A percentile compares a stretch with the other conserved stretches of the same genome.
phyloP scores from a whole-genome alignment of 805 yeast genomes.

The Barnettozyma californica region DNA sequence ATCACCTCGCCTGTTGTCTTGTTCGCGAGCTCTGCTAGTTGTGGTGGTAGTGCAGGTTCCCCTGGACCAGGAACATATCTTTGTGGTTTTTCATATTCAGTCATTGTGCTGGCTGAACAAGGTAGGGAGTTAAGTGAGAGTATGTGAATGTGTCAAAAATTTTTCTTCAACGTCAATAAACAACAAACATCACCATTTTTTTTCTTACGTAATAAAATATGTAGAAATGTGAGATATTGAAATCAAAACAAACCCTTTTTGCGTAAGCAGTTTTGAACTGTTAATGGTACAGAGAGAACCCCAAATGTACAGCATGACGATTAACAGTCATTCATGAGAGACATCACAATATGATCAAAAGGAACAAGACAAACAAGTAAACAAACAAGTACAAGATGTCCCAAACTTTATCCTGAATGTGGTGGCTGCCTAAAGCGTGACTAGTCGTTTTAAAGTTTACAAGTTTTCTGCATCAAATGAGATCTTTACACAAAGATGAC shows the following conservation, averaged over 20 bases:
- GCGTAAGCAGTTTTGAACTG: too few relatives aligned
- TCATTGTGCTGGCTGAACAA: not conserved
- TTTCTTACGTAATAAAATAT: not conserved
- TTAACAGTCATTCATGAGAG: too few relatives aligned
- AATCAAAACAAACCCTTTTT: not conserved
- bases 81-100: conserved; percentile 26
- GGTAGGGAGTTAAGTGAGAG: not conserved
- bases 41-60: conserved; percentile 80
- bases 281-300: too few relatives aligned
- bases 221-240: too few relatives aligned
- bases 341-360: too few relatives aligned
- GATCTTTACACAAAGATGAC: not conserved
- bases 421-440: not conserved
- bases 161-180: not conserved
- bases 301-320: too few relatives aligned
- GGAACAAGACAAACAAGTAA: too few relatives aligned
- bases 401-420: not conserved
- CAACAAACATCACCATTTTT: not conserved
- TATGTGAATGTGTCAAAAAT: not conserved
- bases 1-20: conserved; percentile 73
- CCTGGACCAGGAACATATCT: conserved; percentile 43
- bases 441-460: not conserved
- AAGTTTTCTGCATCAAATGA: not conserved
- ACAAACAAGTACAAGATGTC: too few relatives aligned
- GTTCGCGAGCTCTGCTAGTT: conserved; percentile 53